These are phyloP conservation scores for maize (Zea mays) DNA, from an alignment of 176 grass and related monocot species.

Conservation along the genomic window Zm-B73-REFERENCE-NAM-5.0 NC_050099.1:247074001-247074500, in stretches of 20 bases:
- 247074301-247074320: background rate
- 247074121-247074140: no score
- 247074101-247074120: background rate
- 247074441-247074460: slow-evolving; percentile 80
- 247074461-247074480: slow-evolving; percentile 68
- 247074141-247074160: no score
- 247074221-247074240: no score
- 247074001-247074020: background rate
- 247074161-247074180: no score
- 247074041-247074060: background rate
- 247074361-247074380: background rate
- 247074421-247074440: slow-evolving; percentile 21
- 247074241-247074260: no score
- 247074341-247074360: background rate
- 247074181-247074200: no score
- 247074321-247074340: background rate
- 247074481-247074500: slow-evolving; percentile 59
- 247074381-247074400: background rate
- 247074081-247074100: background rate
- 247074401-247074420: slow-evolving; percentile 10
- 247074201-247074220: no score
- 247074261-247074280: background rate
- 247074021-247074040: background rate
- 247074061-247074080: background rate
- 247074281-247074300: background rate